These are phyloP conservation scores for Beauveria sp. DNA, from an alignment of 2,329 filamentous ascomycete species.

Conservation along the genomic window DNA sequence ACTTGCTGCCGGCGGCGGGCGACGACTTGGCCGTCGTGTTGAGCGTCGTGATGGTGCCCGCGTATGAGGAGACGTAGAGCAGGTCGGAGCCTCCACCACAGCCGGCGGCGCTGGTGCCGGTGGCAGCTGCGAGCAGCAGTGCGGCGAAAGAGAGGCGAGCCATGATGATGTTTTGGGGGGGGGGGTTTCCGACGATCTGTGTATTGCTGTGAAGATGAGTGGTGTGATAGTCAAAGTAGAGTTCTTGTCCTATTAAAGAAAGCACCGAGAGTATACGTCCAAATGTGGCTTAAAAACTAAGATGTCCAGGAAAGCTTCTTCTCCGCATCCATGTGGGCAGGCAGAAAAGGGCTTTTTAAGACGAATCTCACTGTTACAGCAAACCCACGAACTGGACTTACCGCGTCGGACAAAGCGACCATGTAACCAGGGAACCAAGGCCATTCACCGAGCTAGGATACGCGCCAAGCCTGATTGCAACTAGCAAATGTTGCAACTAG, in stretches of 20 bases:
- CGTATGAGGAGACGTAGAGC: constrained; percentile 43
- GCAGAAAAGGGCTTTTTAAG: too few species aligned
- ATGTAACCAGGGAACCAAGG: too few species aligned
- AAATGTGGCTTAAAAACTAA: neutral
- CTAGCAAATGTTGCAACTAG: too few species aligned
- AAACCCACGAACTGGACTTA: too few species aligned
- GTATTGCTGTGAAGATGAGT: neutral
- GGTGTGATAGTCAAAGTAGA: neutral
- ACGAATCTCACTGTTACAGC: too few species aligned
- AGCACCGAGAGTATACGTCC: too few species aligned
- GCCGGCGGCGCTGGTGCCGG: constrained; percentile 18
- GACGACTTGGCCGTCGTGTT: constrained; percentile 26
- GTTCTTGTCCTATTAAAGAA: too few species aligned
- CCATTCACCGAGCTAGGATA: too few species aligned
- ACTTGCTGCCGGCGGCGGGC: constrained; percentile 16
- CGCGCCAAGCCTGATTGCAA: too few species aligned
- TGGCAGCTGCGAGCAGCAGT: constrained; percentile 12
- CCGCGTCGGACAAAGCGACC: too few species aligned
- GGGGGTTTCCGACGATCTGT: too few species aligned
- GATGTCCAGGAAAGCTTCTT: neutral
- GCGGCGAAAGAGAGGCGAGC: constrained; percentile 8
- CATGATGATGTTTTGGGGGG: neutral
- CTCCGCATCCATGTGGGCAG: too few species aligned
- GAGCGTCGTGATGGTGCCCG: constrained; percentile 41
- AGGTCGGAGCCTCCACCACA: constrained; percentile 22